Conservation (phyloP, 1,284 basidiomycete genomes). For the Golubevia sp. region DNA sequence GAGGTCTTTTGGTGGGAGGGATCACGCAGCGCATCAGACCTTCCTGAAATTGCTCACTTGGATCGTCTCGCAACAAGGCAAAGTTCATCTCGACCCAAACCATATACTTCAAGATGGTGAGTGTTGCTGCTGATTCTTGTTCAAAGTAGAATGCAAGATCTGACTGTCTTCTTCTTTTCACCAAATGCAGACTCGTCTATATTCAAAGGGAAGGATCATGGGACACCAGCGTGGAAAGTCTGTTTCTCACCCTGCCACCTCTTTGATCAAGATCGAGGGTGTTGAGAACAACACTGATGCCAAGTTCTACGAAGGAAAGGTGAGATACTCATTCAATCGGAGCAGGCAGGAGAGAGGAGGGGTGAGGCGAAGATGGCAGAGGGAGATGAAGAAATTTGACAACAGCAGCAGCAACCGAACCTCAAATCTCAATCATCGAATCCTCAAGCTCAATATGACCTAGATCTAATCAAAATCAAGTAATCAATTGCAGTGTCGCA, state of each 20-base stretch:
- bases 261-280: slow-evolving; percentile 94
- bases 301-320: slow-evolving; percentile 98
- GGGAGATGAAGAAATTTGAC: neutral
- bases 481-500: too few relatives aligned
- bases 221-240: slow-evolving; percentile 98
- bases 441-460: too few relatives aligned
- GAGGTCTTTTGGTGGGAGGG: too few relatives aligned
- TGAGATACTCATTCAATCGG: slow-evolving; percentile 63
- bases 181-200: slow-evolving; percentile 70
- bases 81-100: too few relatives aligned
- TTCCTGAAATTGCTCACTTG: too few relatives aligned
- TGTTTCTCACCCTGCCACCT: slow-evolving; percentile 92
- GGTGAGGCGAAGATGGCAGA: neutral
- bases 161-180: slow-evolving; percentile 1
- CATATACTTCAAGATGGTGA: too few relatives aligned
- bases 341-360: neutral
- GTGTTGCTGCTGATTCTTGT: neutral
- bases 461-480: too few relatives aligned
- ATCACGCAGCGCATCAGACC: too few relatives aligned
- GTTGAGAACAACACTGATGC: slow-evolving; percentile 91
- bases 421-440: too few relatives aligned
- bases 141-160: neutral
- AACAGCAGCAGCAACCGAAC: neutral
- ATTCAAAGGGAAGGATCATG: slow-evolving; percentile 94
- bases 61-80: too few relatives aligned